Percentiles rank a stretch among this genome's conserved stretches.
Evolutionary conservation across 495 filamentous ascomycete genomes (phyloP).

Genomic region (Annulohypoxylon bovei): DNA sequence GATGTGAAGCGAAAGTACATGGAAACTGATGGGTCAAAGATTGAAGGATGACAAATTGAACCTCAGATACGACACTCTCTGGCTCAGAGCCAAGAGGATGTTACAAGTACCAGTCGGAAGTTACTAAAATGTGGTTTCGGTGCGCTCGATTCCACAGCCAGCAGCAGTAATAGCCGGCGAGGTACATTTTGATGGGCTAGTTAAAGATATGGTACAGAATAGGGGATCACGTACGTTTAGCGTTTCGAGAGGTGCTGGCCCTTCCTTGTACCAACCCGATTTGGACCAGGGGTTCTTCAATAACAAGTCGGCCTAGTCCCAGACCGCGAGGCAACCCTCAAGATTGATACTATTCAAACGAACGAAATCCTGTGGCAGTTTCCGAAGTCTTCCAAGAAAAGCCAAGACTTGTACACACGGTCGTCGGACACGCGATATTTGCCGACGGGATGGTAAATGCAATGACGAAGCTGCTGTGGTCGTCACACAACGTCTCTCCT

Average conservation of each 20-base stretch:
- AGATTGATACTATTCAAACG: conserved; percentile 36
- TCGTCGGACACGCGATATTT: conserved; percentile 27
- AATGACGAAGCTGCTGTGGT: conserved; percentile 32
- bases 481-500: conserved; percentile 38
- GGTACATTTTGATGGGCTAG: conserved; percentile 47
- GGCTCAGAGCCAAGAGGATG: conserved; percentile 22
- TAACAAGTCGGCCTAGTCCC: conserved; percentile 21
- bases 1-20: conserved; percentile 17
- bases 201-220: conserved; percentile 42
- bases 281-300: conserved; percentile 27
- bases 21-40: conserved; percentile 24
- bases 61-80: conserved; percentile 26
- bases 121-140: conserved; percentile 26
- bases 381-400: conserved; percentile 32
- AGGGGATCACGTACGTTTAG: conserved; percentile 53
- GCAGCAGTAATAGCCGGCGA: conserved; percentile 41
- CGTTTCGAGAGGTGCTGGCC: conserved; percentile 48
- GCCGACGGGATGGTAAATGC: conserved; percentile 28
- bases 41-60: conserved; percentile 29
- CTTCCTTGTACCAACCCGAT: conserved; percentile 31
- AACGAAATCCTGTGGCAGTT: conserved; percentile 15
- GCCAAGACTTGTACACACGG: conserved; percentile 22
- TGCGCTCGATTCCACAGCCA: conserved; percentile 37
- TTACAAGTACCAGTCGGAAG: conserved; percentile 45
- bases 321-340: conserved; percentile 25